These are phyloP conservation scores for Coemansia brasiliensis DNA, from an alignment of 192 early-diverging fungal species.

Conservation along the genomic window DNA sequence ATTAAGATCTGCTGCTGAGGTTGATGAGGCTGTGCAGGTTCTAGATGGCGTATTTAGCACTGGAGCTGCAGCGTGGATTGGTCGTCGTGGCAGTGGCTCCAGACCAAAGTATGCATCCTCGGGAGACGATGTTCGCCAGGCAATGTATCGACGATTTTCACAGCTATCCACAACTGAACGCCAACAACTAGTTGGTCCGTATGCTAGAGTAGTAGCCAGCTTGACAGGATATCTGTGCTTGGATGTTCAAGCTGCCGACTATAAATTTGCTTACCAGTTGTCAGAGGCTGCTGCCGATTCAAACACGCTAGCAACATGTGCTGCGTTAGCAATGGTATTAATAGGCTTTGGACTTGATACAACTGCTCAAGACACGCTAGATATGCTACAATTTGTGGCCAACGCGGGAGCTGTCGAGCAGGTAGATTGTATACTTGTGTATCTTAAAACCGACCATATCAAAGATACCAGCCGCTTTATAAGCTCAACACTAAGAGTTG, in stretches of 20 bases:
- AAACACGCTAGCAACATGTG: conserved; percentile 7
- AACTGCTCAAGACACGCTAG: conserved; percentile 12
- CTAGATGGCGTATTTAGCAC: conserved; percentile 21
- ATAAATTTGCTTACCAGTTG: conserved; percentile 2
- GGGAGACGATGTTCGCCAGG: conserved; percentile 22
- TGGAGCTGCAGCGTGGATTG: conserved; percentile 35
- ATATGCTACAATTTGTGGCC: conserved; percentile 7
- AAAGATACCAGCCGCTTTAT: conserved; percentile 25
- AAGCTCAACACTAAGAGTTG: conserved; percentile 21
- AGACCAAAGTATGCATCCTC: conserved; percentile 27
- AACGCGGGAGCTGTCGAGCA: not conserved
- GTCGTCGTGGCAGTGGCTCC: not conserved
- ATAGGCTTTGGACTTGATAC: conserved; percentile 27
- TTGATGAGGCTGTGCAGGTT: conserved; percentile 10
- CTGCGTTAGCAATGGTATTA: conserved; percentile 28
- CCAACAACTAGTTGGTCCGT: conserved; percentile 10
- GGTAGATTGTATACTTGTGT: conserved; percentile 33
- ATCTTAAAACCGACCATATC: conserved; percentile 26
- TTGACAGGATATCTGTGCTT: conserved; percentile 36
- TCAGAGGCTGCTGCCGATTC: conserved; percentile 3
- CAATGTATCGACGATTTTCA: conserved; percentile 14
- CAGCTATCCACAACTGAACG: not conserved
- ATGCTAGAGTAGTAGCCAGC: conserved; percentile 25
- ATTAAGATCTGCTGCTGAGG: not conserved
- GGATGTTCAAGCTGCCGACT: conserved; percentile 17